Conservation (phyloP, 768 basidiomycete genomes). For the Exidia glandulosa region DNA sequence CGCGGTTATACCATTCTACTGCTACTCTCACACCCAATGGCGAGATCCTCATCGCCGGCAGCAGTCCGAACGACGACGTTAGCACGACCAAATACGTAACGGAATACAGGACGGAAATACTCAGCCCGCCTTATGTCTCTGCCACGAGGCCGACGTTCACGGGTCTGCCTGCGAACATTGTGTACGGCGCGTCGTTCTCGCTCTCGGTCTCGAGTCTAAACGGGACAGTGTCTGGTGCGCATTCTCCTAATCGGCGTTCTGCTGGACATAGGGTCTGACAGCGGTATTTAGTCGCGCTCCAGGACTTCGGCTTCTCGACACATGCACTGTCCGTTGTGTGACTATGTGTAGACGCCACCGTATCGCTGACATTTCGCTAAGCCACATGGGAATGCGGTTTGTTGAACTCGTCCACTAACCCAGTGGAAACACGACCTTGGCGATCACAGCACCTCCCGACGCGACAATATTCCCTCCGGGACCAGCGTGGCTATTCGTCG, state of each 20-base stretch:
- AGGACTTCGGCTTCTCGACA: conserved; percentile 78
- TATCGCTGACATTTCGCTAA: too few relatives aligned
- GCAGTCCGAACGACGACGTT: conserved; percentile 74
- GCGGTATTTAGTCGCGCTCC: conserved; percentile 43
- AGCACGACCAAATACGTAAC: conserved; percentile 65
- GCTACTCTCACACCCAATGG: conserved; percentile 67
- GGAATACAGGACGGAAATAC: conserved; percentile 82
- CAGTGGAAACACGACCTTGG: conserved; percentile 44
- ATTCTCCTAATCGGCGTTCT: conserved; percentile 39
- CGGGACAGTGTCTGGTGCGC: conserved; percentile 24
- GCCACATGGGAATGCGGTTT: conserved; percentile 41
- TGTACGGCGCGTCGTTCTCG: conserved; percentile 34
- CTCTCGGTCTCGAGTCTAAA: conserved; percentile 46
- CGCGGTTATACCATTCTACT: conserved; percentile 74
- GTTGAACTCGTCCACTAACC: conserved; percentile 57
- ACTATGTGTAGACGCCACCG: too few relatives aligned
- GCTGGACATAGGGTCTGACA: conserved; percentile 22
- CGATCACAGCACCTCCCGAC: conserved; percentile 53
- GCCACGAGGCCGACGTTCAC: conserved; percentile 44
- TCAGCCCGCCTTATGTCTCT: conserved; percentile 73
- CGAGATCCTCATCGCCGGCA: conserved; percentile 68
- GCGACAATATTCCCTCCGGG: conserved; percentile 66
- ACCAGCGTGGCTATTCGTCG: conserved; percentile 64
- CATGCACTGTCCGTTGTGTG: conserved; percentile 57
- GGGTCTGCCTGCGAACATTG: conserved; percentile 30